These are phyloP conservation scores for Aureobasidium sp. DNA, from an alignment of 2,329 filamentous ascomycete species.

Conservation along the genomic window DNA sequence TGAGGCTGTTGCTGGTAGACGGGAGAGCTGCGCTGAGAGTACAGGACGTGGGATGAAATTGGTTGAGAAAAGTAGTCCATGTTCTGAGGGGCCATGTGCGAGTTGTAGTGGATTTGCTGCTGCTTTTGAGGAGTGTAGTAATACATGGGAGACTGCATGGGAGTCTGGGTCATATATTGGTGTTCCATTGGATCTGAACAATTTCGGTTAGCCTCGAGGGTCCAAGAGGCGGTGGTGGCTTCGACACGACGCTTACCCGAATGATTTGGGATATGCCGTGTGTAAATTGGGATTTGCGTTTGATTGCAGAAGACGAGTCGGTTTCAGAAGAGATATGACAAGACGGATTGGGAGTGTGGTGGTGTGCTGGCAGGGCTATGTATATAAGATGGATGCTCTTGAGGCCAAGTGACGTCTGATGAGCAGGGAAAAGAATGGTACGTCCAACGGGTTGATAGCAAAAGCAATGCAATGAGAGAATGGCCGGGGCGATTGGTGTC, in stretches of 20 bases:
- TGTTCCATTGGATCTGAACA: constrained; percentile 25
- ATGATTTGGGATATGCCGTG: background rate
- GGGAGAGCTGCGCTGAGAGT: constrained; percentile 22
- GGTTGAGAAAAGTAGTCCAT: constrained; percentile 25
- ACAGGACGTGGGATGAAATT: constrained; percentile 6
- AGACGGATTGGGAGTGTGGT: background rate
- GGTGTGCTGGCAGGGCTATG: constrained; percentile 3
- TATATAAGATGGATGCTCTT: background rate
- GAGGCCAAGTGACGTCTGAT: constrained; percentile 7
- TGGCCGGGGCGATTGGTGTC: constrained; percentile 14
- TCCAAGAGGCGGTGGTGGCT: constrained; percentile 10
- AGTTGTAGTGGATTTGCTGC: constrained; percentile 1
- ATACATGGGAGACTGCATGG: constrained; percentile 71
- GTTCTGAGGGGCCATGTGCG: constrained; percentile 46
- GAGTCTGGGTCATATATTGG: constrained; percentile 24
- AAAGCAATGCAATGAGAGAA: constrained; percentile 19
- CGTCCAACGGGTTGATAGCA: constrained; percentile 12
- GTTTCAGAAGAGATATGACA: constrained; percentile 9
- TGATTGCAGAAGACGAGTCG: constrained; percentile 2
- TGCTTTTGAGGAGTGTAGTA: constrained; percentile 67
- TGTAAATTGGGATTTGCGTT: constrained; percentile 11
- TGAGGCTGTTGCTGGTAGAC: constrained; percentile 38
- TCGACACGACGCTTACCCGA: constrained; percentile 9
- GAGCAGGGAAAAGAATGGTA: constrained; percentile 8
- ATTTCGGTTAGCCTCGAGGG: constrained; percentile 12